Base-by-base conservation (phyloP, 2,329 filamentous ascomycete genomes). In the Alternaria sp. region DNA sequence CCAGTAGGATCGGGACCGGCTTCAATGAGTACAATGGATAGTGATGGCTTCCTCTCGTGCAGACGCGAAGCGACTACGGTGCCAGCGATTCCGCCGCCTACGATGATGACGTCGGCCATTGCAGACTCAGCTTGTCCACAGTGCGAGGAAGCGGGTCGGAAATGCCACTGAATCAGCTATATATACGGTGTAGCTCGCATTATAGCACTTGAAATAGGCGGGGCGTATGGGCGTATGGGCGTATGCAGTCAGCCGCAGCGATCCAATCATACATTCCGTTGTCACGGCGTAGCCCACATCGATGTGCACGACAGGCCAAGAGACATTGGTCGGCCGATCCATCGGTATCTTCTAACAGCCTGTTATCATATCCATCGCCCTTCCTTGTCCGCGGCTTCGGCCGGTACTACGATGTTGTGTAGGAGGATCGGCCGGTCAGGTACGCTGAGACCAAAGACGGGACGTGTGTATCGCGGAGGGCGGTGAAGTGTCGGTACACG, bases 11-110 rank as follows among this genome's bases (percentile, higher is more conserved):
- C 28, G 28, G 28, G 28, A 30, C 28, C 28, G 28, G 28, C 75
- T 63, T 81, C 79, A 12, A 79, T 64, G 4, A 81, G 51, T 5
- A 73, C 43, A n/a, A 80, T 74, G 2, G 58, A 63, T 2, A 74
- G 51, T 0, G 55, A 30, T 2, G 71, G 68, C 7, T 58, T 51
- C 4, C 55, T 58, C 37, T 76, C 28, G 15, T 72, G 65, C 4
- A 80, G 67, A 21, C 74, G 75, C 54, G 79, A 75, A 57, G 75
- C 73, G 7, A 78, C 60, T 12, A 74, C 75, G 43, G 45, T 66
- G 12, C 71, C 45, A 63, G 68, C 33, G 2, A 37, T 37, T 15
- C 76, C 76, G 28, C 75, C 76, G 5, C 78, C 75, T 5, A 75
- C 61, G 25, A 79, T 73, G 49, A 79, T 70, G 26, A 71, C 26